phyloP scores from a whole-genome alignment of 2,329 filamentous ascomycete species.

The Aspergillus floridensis region DNA sequence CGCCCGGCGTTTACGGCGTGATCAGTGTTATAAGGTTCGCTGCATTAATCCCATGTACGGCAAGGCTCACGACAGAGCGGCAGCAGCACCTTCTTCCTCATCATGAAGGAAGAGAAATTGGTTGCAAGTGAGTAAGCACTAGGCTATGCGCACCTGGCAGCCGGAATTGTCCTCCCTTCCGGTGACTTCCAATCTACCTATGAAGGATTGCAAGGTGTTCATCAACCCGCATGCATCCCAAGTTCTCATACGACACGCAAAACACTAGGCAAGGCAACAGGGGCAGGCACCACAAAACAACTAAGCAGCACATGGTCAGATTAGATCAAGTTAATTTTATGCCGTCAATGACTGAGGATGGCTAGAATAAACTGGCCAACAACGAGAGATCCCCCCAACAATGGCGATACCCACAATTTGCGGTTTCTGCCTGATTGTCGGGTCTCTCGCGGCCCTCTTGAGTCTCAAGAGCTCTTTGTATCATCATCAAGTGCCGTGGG shows the following conservation, averaged over 20 bases:
- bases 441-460: background rate
- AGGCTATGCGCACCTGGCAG: background rate
- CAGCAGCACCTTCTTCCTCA: background rate
- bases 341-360: slow-evolving; percentile 44
- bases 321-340: slow-evolving; percentile 60
- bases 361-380: slow-evolving; percentile 12
- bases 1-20: background rate
- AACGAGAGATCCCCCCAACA: slow-evolving; percentile 10
- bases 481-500: slow-evolving; percentile 22
- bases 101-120: background rate
- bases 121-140: background rate
- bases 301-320: slow-evolving; percentile 45
- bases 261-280: background rate
- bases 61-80: background rate
- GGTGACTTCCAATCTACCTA: background rate
- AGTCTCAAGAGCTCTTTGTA: slow-evolving; percentile 26
- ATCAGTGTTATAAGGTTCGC: background rate
- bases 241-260: background rate
- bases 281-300: background rate
- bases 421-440: slow-evolving; percentile 20
- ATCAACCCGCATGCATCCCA: background rate
- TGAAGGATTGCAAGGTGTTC: background rate
- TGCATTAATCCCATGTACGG: background rate
- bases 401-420: slow-evolving; percentile 17
- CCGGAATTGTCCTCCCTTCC: background rate